Base-by-base conservation (phyloP, 768 basidiomycete species). In the Pholiota conissans region DNA sequence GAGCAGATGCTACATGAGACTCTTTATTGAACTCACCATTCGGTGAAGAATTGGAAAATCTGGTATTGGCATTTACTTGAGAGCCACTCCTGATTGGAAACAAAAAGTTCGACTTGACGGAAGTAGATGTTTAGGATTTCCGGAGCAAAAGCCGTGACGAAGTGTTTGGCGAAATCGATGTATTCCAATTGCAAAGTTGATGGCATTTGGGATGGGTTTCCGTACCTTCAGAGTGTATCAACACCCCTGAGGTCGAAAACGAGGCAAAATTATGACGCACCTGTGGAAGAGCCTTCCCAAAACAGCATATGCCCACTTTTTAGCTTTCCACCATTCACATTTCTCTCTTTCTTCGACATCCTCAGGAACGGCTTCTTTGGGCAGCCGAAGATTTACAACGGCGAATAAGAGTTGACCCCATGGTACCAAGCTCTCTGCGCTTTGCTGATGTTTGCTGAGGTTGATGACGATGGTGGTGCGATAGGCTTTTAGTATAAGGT, bases 251-350 rank as follows among this genome's bases (percentile, higher is more conserved):
- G n/a, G n/a, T n/a, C n/a, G n/a, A n/a, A n/a, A n/a, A n/a, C n/a
- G n/a, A n/a, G n/a, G n/a, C n/a, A n/a, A n/a, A n/a, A 32, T 6
- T 32, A 32, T 32, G 30, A 32, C 49, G 51, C 67, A 87, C 82
- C 89, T 80, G 65, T 89, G 88, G 80, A 94, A 94, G 14, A 94
- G 75, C 22, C 86, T 78, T 32, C 90, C 89, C 7, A 96, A 76
- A 34, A 84, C 85, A n/a, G 81, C 84, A 67, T 88, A 94, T 0
- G 93, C 91, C 94, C 93, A 95, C 68, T 96, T 96, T 75, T 95
- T 95, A 8, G 89, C 82, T 68, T 87, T 89, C 90, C 92, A 93
- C 93, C 94, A 96, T 64, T 91, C 89, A 46, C 79, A 83, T 47
- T 78, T 79, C 74, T 94, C 91, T 32, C 90, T 77, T 14, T 89